These are phyloP conservation scores for Helianthus annuus DNA, from an alignment of 129 eudicot species.

Conservation along the genomic window DNA sequence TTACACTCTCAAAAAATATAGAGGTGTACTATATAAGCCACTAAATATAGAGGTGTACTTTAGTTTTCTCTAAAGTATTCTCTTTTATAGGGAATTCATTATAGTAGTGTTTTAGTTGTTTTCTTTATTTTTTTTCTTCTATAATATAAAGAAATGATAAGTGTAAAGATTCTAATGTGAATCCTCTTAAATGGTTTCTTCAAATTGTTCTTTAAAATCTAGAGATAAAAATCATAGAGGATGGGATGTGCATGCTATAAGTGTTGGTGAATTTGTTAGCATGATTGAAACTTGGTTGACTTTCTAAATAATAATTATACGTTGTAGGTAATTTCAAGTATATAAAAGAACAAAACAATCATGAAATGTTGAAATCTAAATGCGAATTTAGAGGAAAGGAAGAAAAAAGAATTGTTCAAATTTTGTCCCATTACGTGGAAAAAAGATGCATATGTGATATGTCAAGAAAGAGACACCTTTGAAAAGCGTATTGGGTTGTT, in stretches of 20 bases:
- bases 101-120: too few relatives aligned
- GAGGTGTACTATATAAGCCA: too few relatives aligned
- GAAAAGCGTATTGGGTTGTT: constrained; percentile 19
- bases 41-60: too few relatives aligned
- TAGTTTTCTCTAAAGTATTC: too few relatives aligned
- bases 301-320: neutral
- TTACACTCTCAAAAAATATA: too few relatives aligned
- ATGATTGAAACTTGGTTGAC: neutral
- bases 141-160: too few relatives aligned
- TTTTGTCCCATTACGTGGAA: constrained; percentile 14
- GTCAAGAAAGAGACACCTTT: neutral
- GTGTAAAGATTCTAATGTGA: too few relatives aligned
- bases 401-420: neutral
- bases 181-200: too few relatives aligned
- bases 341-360: neutral
- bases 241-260: too few relatives aligned
- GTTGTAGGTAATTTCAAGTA: neutral
- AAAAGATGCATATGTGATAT: constrained; percentile 22
- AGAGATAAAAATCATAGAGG: neutral
- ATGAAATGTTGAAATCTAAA: neutral
- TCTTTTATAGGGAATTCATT: too few relatives aligned
- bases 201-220: too few relatives aligned
- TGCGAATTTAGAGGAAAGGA: neutral
- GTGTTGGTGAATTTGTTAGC: neutral
- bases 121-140: too few relatives aligned